Evolutionary conservation across 129 eudicot species (phyloP), one percentile per base, ranked within the genome.

Genomic region (Chrysanthemum makinoi): DNA sequence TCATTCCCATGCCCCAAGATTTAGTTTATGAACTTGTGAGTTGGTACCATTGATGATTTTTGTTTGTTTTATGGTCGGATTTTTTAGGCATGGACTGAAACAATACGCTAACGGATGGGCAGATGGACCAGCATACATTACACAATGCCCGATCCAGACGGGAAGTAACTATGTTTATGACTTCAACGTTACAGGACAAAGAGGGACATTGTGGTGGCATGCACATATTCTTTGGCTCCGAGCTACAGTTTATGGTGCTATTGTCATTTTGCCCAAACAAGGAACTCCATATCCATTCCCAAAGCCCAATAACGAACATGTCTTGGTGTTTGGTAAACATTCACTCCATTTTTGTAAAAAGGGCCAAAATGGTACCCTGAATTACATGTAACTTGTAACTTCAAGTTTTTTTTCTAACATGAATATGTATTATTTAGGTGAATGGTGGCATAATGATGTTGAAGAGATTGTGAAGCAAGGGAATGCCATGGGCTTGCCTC

Each of bases 181-280:
- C 73, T 79, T 83, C 18, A 79, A 81, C 8, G 68, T 79, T 6
- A 75, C 76, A 1, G 81, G 83, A 9, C 86, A 83, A 75, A 79
- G 86, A 79, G 86, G 83, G 50, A 82, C 86, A 2, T 48, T 78
- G 1, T 82, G 86, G 86, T 82, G 86, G 86, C 83, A 83, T 48
- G 86, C 86, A 11, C 86, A 83, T 62, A 79, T 83, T 65, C 52
- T 83, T 22, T 83, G 86, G 86, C 76, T 83, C 1, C 72, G 86
- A 65, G 86, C 83, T 8, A 83, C 86, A 0, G 86, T 83, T 10
- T 83, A 83, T 60, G 86, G 83, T 22, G 86, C 86, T 50, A 79
- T 83, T 71, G 83, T 83, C 53, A 83, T 83, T 44, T 70, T 79
- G 73, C 86, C 86, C 15, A 73, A 83, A 72, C 72, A 75, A 70